Conservation (phyloP, 306 rosid species). For the Quercus cerris region DNA sequence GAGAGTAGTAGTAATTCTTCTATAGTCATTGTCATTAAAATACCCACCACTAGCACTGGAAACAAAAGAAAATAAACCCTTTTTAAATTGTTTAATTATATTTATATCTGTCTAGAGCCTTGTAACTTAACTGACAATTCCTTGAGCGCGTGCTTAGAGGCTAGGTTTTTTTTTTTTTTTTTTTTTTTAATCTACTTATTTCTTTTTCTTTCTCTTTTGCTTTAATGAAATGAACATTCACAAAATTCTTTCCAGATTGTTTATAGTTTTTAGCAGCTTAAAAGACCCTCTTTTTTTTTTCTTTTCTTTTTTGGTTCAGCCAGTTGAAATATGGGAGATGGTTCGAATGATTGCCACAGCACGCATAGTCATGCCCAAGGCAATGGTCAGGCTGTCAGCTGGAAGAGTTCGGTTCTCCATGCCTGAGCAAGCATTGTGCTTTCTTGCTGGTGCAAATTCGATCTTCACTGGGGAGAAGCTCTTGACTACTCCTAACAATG, state of each 20-base stretch:
- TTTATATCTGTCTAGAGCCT: rapidly evolving
- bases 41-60: background rate
- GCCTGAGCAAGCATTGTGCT: constrained; percentile 94
- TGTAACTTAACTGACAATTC: too few relatives aligned
- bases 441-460: constrained; percentile 95
- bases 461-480: constrained; percentile 97
- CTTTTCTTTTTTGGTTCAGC: constrained; percentile 39
- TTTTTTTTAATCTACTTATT: too few relatives aligned
- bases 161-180: too few relatives aligned
- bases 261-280: constrained; percentile 2
- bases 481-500: constrained; percentile 89
- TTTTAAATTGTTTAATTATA: too few relatives aligned
- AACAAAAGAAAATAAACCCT: background rate
- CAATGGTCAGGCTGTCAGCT: constrained; percentile 95
- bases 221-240: background rate
- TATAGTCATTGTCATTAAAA: background rate
- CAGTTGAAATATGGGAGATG: constrained; percentile 99
- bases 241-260: constrained; percentile 9
- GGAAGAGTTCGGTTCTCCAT: constrained; percentile 92
- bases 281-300: constrained; percentile 1
- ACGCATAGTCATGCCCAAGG: constrained; percentile 85
- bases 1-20: background rate
- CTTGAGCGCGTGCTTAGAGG: too few relatives aligned
- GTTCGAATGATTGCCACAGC: constrained; percentile 92
- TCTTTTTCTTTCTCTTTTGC: too few relatives aligned